A percentile compares a stretch with the other conserved stretches of the same genome.
These are phyloP conservation scores for Hsuehochloa calcarea DNA, from an alignment of 176 grass and related monocot genomes.

Conservation along the genomic window DNA sequence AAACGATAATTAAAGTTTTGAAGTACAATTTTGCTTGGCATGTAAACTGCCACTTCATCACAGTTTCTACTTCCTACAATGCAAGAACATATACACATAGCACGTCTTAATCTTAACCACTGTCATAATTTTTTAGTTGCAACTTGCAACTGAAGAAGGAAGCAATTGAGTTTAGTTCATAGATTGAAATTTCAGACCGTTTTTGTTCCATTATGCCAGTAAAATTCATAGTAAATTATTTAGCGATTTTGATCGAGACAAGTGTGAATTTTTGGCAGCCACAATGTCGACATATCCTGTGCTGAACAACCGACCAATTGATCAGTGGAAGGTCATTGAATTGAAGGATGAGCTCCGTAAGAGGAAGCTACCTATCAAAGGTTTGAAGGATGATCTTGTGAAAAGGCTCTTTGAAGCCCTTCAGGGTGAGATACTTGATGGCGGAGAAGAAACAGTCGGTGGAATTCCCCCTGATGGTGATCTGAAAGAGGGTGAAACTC, in stretches of 20 bases:
- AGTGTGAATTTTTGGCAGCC: constrained; percentile 7
- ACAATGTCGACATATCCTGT: constrained; percentile 50
- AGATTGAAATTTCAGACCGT: neutral
- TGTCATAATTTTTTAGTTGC: neutral
- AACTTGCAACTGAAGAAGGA: neutral
- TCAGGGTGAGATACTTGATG: constrained; percentile 34
- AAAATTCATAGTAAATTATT: neutral
- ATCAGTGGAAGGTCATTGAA: constrained; percentile 81
- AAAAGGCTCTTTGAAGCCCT: constrained; percentile 59
- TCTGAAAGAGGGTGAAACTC: neutral
- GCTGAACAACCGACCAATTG: constrained; percentile 64
- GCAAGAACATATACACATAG: neutral
- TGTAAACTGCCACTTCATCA: neutral
- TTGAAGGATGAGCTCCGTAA: constrained; percentile 73
- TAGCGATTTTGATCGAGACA: neutral
- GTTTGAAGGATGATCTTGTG: constrained; percentile 81
- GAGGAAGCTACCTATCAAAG: constrained; percentile 58
- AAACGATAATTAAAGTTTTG: neutral
- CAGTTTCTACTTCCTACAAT: neutral
- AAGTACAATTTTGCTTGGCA: neutral
- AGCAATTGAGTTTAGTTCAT: neutral
- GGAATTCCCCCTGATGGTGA: constrained; percentile 6
- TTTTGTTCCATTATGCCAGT: constrained; percentile 1
- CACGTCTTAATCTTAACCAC: neutral
- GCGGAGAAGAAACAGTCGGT: constrained; percentile 23